Conservation (phyloP, 495 filamentous ascomycete species). For the Viridothelium virens region DNA sequence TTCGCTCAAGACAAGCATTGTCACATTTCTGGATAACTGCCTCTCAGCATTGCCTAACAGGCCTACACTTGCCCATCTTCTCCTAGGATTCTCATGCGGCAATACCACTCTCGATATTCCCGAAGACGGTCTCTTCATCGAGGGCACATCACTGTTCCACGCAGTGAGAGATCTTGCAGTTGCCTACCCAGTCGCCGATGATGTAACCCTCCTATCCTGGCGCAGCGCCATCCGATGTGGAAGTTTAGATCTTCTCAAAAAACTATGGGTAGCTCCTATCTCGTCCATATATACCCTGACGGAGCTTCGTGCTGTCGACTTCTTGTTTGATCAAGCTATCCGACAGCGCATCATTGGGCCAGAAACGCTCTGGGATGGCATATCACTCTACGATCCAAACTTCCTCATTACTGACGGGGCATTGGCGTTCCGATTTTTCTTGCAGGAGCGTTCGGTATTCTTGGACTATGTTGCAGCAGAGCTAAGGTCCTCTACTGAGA, state of each 20-base stretch:
- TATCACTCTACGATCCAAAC: constrained; percentile 44
- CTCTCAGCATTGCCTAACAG: constrained; percentile 58
- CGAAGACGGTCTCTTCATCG: constrained; percentile 54
- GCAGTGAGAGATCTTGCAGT: constrained; percentile 60
- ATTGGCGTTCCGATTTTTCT: constrained; percentile 60
- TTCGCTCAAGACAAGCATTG: constrained; percentile 65
- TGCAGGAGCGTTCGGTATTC: constrained; percentile 61
- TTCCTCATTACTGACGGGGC: constrained; percentile 60
- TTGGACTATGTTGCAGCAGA: constrained; percentile 80
- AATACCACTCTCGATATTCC: constrained; percentile 57
- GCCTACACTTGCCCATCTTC: constrained; percentile 78
- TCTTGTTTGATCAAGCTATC: constrained; percentile 61
- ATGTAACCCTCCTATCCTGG: constrained; percentile 59
- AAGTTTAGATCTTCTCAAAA: constrained; percentile 65
- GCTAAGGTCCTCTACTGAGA: constrained; percentile 63
- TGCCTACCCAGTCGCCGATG: constrained; percentile 51
- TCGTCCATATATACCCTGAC: constrained; percentile 63
- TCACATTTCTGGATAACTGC: constrained; percentile 75
- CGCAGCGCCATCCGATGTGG: constrained; percentile 62
- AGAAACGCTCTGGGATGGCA: constrained; percentile 61
- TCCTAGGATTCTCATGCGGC: constrained; percentile 79
- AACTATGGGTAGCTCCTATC: constrained; percentile 78
- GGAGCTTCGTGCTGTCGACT: constrained; percentile 68
- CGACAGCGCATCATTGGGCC: constrained; percentile 56
- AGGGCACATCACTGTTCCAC: constrained; percentile 72